These are phyloP conservation scores for Periconia sp. DNA, from an alignment of 2,329 filamentous ascomycete species.

Conservation along the genomic window DNA sequence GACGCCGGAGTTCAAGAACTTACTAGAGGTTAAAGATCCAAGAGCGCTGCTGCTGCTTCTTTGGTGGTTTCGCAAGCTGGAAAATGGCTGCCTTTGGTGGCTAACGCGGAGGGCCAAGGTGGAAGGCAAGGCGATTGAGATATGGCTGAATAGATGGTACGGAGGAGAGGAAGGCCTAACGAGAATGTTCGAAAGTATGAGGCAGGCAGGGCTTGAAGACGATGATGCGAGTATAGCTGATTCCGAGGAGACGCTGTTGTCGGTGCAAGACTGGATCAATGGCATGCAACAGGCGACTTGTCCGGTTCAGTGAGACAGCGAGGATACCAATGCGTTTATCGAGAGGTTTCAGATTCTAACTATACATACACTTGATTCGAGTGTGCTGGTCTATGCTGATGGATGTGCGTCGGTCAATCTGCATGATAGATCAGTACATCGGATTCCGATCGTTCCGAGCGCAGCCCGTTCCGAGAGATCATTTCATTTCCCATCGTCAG, in stretches of 20 bases:
- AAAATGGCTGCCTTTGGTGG: conserved; percentile 34
- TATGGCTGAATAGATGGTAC: conserved; percentile 29
- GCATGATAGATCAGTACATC: too few relatives aligned
- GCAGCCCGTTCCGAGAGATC: too few relatives aligned
- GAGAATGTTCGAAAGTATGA: conserved; percentile 11
- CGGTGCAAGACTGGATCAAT: conserved; percentile 5
- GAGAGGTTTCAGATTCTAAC: too few relatives aligned
- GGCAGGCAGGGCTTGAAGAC: background rate
- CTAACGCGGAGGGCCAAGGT: conserved; percentile 29
- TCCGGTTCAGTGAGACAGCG: conserved; percentile 3
- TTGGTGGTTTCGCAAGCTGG: conserved; percentile 61
- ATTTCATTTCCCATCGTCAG: too few relatives aligned
- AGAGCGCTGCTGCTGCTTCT: conserved; percentile 61
- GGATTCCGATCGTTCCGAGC: too few relatives aligned
- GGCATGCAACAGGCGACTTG: background rate
- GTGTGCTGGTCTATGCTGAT: too few relatives aligned
- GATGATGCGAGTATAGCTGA: background rate
- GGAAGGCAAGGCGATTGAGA: conserved; percentile 28
- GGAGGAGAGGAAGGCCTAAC: conserved; percentile 17
- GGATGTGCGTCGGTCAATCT: too few relatives aligned
- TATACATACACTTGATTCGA: background rate
- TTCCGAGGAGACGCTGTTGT: background rate
- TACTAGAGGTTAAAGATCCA: conserved; percentile 60
- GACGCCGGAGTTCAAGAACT: conserved; percentile 48
- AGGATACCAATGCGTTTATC: too few relatives aligned